Percentiles rank a stretch among this genome's conserved stretches.
These are phyloP conservation scores for Penicillium arizonense DNA, from an alignment of 495 filamentous ascomycete species.

Conservation along the genomic window DNA sequence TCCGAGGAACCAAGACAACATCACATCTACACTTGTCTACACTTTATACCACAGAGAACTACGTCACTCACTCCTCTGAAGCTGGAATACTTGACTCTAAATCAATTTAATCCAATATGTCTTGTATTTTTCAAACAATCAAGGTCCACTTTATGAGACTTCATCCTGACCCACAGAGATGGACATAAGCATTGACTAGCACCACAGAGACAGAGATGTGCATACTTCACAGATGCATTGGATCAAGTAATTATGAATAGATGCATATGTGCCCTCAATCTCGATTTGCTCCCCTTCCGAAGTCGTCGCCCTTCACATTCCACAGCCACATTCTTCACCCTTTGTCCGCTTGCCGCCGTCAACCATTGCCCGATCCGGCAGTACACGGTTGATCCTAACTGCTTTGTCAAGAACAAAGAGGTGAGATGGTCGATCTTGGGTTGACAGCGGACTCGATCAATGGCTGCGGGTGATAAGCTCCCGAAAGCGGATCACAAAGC, in stretches of 20 bases:
- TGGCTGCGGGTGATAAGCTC: background rate
- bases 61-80: no score
- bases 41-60: no score
- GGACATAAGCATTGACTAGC: no score
- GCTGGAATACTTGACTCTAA: no score
- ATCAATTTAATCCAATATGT: no score
- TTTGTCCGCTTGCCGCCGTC: constrained; percentile 3
- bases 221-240: no score
- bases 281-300: background rate
- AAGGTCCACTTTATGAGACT: no score
- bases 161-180: no score
- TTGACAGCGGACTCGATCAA: constrained; percentile 3
- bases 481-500: constrained; percentile 20
- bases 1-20: background rate
- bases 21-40: no score
- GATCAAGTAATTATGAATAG: no score
- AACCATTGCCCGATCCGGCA: constrained; percentile 5
- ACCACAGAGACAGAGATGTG: no score
- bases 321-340: constrained; percentile 7
- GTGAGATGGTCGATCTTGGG: constrained; percentile 8
- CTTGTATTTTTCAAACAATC: no score
- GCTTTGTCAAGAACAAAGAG: background rate
- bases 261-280: background rate
- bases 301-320: constrained; percentile 6
- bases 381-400: background rate